These are phyloP conservation scores for Xylariaceae sp. DNA, from an alignment of 2,329 filamentous ascomycete species.

Conservation along the genomic window DNA sequence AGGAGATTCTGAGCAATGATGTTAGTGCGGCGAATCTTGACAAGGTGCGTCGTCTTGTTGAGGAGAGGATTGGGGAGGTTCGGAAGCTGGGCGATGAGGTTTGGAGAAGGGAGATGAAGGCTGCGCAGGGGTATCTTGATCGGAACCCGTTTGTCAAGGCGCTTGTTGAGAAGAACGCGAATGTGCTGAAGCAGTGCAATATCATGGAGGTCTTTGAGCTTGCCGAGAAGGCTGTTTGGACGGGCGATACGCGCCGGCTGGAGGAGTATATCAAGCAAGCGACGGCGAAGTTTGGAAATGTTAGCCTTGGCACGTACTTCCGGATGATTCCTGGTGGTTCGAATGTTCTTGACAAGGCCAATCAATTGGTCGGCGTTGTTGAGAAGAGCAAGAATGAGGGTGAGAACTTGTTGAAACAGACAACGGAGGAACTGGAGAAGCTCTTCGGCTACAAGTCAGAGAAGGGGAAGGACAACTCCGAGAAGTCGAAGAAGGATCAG, in stretches of 20 bases:
- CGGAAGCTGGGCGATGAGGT: constrained; percentile 64
- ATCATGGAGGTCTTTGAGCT: constrained; percentile 57
- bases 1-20: constrained; percentile 58
- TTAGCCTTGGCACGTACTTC: constrained; percentile 57
- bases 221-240: constrained; percentile 55
- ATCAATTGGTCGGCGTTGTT: constrained; percentile 58
- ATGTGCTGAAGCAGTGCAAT: constrained; percentile 63
- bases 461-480: constrained; percentile 53
- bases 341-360: constrained; percentile 60
- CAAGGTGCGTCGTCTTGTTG: constrained; percentile 56
- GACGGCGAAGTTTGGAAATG: constrained; percentile 44
- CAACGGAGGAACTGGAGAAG: constrained; percentile 60
- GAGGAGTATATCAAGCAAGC: constrained; percentile 60
- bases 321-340: constrained; percentile 59
- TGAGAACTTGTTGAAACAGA: constrained; percentile 63
- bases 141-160: constrained; percentile 74
- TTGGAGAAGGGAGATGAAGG: constrained; percentile 65
- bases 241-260: constrained; percentile 54
- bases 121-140: constrained; percentile 66
- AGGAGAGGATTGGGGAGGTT: constrained; percentile 65
- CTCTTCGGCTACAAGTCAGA: constrained; percentile 56
- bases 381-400: constrained; percentile 65
- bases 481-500: constrained; percentile 48
- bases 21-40: constrained; percentile 48
- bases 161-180: constrained; percentile 64